Percentiles rank a stretch among this genome's conserved stretches.
Conservation (phyloP, 345 rosid genomes). For the Syzygium grande region DNA sequence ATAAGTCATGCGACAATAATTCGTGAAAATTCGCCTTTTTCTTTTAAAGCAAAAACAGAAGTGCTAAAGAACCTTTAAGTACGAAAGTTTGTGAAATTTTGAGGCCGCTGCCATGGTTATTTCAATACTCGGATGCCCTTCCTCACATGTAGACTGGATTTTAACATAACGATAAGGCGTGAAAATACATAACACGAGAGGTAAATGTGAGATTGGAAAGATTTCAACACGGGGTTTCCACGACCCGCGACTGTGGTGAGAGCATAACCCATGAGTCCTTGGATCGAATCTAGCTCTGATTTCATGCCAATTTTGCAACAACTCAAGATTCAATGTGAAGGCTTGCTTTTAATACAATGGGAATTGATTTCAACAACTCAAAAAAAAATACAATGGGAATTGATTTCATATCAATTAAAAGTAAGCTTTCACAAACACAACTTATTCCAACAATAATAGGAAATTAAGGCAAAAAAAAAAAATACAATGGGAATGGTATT, state of each 20-base stretch:
- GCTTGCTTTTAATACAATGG: neutral
- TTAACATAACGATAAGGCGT: neutral
- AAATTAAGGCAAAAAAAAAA: neutral
- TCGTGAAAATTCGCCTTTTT: neutral
- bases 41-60: neutral
- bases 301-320: neutral
- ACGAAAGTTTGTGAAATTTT: neutral
- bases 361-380: no score
- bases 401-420: neutral
- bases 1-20: neutral
- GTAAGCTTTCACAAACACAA: neutral
- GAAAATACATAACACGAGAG: neutral
- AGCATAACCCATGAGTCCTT: neutral
- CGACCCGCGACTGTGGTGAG: no score
- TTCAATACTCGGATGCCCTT: neutral
- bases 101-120: neutral
- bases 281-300: neutral
- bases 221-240: no score
- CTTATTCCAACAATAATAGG: neutral
- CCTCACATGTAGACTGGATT: neutral
- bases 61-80: neutral
- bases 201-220: no score
- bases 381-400: no score
- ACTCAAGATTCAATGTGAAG: neutral
- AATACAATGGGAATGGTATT: neutral